Conservation (phyloP, 441 rosid species). For the Populus hybrid region DNA sequence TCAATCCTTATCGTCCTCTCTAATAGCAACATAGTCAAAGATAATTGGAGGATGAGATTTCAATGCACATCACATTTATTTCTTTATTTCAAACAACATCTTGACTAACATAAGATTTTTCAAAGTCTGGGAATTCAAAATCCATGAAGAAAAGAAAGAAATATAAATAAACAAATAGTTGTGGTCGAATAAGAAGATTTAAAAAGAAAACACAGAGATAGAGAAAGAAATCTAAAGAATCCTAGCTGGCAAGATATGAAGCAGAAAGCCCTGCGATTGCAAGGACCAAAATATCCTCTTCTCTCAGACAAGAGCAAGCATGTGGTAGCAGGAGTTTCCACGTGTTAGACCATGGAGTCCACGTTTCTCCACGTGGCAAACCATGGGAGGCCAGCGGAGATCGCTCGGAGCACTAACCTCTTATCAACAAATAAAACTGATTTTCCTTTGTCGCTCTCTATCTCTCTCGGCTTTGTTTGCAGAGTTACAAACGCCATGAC, state of each 20-base stretch:
- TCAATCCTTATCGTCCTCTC: background rate
- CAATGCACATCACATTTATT: background rate
- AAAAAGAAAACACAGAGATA: background rate
- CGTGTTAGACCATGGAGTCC: conserved; percentile 29
- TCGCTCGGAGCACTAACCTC: conserved; percentile 62
- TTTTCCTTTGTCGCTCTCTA: conserved; percentile 2
- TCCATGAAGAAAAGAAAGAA: background rate
- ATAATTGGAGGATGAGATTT: background rate
- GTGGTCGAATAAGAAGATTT: background rate
- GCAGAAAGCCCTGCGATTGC: conserved; percentile 13
- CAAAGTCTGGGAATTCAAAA: background rate
- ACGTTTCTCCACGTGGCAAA: conserved; percentile 56
- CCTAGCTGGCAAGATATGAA: background rate
- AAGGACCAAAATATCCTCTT: conserved; percentile 4
- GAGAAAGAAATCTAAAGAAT: background rate
- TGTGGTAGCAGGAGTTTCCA: conserved; percentile 65
- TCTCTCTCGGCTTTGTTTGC: background rate
- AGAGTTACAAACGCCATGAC: conserved; percentile 51
- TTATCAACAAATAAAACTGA: conserved; percentile 49
- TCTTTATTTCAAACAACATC: too few species aligned
- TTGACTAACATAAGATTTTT: background rate
- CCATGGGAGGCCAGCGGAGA: conserved; percentile 58
- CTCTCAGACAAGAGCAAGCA: conserved; percentile 24
- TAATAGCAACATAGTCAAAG: background rate
- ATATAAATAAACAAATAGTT: background rate